Conservation (phyloP, 805 yeast species). For the Wickerhamiella allomyrinae region DNA sequence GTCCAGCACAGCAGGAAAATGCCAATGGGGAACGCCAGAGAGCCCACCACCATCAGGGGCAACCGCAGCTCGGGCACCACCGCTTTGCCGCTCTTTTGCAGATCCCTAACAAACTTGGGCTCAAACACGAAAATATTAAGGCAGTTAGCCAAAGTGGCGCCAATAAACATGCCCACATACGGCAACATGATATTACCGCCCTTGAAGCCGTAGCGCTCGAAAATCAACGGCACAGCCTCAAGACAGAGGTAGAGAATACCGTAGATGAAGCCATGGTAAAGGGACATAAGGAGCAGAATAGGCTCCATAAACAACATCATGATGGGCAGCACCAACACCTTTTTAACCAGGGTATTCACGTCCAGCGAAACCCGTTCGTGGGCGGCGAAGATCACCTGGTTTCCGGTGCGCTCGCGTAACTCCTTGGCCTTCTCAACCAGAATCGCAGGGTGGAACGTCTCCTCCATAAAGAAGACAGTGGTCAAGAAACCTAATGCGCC, state of each 20-base stretch:
- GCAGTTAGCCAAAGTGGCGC: conserved; percentile 45
- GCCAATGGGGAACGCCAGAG: conserved; percentile 58
- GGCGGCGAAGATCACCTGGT: conserved; percentile 69
- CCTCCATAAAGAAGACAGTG: conserved; percentile 37
- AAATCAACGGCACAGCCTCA: conserved; percentile 28
- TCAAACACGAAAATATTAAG: conserved; percentile 41
- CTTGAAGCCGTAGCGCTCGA: conserved; percentile 44
- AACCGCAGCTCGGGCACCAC: conserved; percentile 72
- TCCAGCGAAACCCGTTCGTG: conserved; percentile 31
- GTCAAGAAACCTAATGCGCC: conserved; percentile 31
- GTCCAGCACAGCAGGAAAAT: conserved; percentile 83
- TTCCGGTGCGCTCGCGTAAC: conserved; percentile 54
- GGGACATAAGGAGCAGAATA: conserved; percentile 24
- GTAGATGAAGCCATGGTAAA: conserved; percentile 29
- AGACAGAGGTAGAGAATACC: conserved; percentile 29
- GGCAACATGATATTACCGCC: conserved; percentile 63
- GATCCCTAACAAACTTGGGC: conserved; percentile 33
- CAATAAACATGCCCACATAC: conserved; percentile 62
- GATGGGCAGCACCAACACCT: conserved; percentile 20
- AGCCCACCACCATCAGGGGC: conserved; percentile 61
- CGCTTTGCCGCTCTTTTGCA: conserved; percentile 35
- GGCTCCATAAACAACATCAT: conserved; percentile 27
- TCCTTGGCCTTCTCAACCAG: conserved; percentile 46
- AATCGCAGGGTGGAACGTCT: conserved; percentile 60
- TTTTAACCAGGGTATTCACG: conserved; percentile 29